Conservation (phyloP, 352 stramenopile species). For the Phytophthora ramorum region DNA sequence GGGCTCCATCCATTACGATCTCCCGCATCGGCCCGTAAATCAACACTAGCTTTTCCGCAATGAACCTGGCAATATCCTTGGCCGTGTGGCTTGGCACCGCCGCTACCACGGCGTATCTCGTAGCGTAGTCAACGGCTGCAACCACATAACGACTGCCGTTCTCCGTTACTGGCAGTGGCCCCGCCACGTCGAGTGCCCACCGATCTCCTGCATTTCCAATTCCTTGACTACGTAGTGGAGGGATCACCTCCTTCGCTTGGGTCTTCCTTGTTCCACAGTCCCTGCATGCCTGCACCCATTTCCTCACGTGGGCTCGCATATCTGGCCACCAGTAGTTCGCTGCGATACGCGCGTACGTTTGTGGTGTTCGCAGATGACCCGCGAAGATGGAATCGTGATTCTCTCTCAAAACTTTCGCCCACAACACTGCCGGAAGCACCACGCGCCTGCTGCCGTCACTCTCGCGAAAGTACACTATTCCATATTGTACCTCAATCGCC, state of each 20-base stretch:
- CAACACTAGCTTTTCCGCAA: neutral
- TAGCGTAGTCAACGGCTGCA: neutral
- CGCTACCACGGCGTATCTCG: neutral
- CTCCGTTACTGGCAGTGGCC: too few relatives aligned
- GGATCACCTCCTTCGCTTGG: neutral
- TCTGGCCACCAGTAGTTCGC: constrained; percentile 1
- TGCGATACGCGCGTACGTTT: neutral
- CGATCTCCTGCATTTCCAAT: neutral
- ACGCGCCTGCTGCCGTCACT: too few relatives aligned
- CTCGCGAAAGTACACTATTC: too few relatives aligned
- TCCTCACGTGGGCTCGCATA: neutral
- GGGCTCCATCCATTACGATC: constrained; percentile 4
- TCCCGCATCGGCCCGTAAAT: constrained; percentile 6
- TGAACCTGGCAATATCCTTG: neutral
- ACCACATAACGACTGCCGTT: constrained; percentile 4
- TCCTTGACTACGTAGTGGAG: neutral
- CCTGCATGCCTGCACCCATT: neutral
- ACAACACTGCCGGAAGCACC: neutral
- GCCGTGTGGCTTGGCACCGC: neutral
- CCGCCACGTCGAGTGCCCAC: neutral
- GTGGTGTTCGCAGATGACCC: constrained; percentile 3
- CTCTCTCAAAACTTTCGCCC: constrained; percentile 1
- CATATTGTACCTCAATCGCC: too few relatives aligned
- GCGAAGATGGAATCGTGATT: constrained; percentile 4
- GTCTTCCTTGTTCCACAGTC: neutral